These are phyloP conservation scores for Lichtheimia corymbifera DNA, from an alignment of 371 early-diverging fungal species.

Conservation along the genomic window DNA sequence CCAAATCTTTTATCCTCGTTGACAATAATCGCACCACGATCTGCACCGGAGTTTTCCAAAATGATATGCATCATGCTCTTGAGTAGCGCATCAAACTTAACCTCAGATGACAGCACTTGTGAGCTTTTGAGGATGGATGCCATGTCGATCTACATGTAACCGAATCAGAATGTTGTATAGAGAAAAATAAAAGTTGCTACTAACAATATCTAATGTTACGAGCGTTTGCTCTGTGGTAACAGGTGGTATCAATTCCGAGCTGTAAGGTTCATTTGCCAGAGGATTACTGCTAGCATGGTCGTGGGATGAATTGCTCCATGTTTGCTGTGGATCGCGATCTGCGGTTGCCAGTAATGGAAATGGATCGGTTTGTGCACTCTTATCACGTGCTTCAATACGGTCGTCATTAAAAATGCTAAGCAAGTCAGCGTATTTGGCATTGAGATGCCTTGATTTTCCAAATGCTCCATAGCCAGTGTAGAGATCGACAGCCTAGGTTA, in stretches of 20 bases:
- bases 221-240: conserved; percentile 46
- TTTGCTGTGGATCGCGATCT: conserved; percentile 8
- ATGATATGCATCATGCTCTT: conserved; percentile 50
- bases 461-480: conserved; percentile 37
- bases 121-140: conserved; percentile 50
- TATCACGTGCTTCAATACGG: conserved; percentile 26
- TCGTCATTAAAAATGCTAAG: conserved; percentile 30
- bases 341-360: conserved; percentile 34
- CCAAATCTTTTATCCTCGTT: conserved; percentile 37
- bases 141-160: conserved; percentile 23
- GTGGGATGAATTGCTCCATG: conserved; percentile 22
- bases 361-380: conserved; percentile 43
- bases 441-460: conserved; percentile 41
- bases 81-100: conserved; percentile 41
- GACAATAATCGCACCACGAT: conserved; percentile 46
- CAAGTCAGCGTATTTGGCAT: conserved; percentile 21
- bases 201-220: conserved; percentile 43
- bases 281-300: no score
- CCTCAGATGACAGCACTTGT: conserved; percentile 49
- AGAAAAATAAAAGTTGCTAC: neutral
- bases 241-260: conserved; percentile 19
- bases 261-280: no score
- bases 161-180: neutral
- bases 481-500: conserved; percentile 21
- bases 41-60: conserved; percentile 47